These are phyloP conservation scores for Margaritispora aquatica DNA, from an alignment of 495 filamentous ascomycete genomes.

Conservation along the genomic window DNA sequence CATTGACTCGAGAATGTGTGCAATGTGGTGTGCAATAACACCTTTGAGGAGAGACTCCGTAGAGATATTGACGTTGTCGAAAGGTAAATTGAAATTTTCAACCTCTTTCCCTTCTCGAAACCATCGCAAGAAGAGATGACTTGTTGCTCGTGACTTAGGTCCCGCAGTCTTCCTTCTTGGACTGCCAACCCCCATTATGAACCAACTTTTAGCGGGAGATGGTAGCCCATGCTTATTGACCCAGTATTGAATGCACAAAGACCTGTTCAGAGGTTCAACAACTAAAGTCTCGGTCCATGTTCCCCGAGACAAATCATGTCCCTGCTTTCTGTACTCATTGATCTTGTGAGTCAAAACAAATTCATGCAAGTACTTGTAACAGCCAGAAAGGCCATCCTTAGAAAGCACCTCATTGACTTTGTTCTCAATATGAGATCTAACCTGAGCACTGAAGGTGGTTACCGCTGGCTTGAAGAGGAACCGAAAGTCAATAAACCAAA, in stretches of 20 bases:
- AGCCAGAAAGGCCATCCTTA: conserved; percentile 61
- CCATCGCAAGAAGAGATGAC: conserved; percentile 66
- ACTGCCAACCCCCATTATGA: conserved; percentile 76
- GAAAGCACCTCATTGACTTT: conserved; percentile 63
- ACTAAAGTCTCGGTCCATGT: conserved; percentile 72
- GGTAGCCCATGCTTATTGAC: conserved; percentile 43
- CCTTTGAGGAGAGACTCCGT: conserved; percentile 65
- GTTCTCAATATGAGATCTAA: conserved; percentile 58
- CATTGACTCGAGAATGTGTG: conserved; percentile 55
- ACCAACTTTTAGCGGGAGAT: conserved; percentile 68
- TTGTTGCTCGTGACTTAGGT: conserved; percentile 33
- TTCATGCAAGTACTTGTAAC: conserved; percentile 79
- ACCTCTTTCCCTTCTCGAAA: conserved; percentile 74
- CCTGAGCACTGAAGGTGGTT: conserved; percentile 47
- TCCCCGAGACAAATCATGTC: conserved; percentile 52
- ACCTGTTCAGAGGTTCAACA: conserved; percentile 69
- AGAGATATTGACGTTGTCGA: conserved; percentile 62
- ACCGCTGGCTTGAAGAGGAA: conserved; percentile 70
- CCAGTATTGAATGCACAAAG: conserved; percentile 90
- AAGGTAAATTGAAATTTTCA: conserved; percentile 52
- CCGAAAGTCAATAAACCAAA: conserved; percentile 89
- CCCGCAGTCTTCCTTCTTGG: conserved; percentile 38
- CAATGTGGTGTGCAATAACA: conserved; percentile 69
- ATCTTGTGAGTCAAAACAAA: conserved; percentile 86
- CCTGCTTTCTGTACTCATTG: conserved; percentile 69